Percentiles rank a stretch among this genome's conserved stretches.
phyloP scores from a whole-genome alignment of 441 rosid genomes.

The Gossypium davidsonii region DNA sequence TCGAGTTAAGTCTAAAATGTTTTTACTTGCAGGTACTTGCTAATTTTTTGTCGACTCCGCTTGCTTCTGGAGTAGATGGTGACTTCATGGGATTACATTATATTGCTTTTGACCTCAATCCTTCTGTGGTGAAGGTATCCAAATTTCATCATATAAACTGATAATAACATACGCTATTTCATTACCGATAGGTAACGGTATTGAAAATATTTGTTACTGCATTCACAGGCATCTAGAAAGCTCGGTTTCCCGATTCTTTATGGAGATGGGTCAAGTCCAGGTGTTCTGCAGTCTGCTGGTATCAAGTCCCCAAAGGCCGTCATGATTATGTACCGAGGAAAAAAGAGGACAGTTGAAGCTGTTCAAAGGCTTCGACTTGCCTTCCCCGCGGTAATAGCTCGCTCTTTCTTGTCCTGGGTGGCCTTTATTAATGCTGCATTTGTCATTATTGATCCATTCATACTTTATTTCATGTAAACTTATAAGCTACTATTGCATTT shows the following conservation, averaged over 20 bases:
- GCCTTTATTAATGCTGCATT: not conserved
- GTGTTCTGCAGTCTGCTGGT: slow-evolving; percentile 81
- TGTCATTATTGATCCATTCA: too few relatives aligned
- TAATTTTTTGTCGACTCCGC: slow-evolving; percentile 78
- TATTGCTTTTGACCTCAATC: slow-evolving; percentile 88
- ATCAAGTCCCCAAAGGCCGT: slow-evolving; percentile 84
- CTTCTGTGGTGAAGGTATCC: slow-evolving; percentile 78
- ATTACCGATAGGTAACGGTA: not conserved
- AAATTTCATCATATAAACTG: not conserved
- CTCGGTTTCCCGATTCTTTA: slow-evolving; percentile 83
- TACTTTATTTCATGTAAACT: too few relatives aligned
- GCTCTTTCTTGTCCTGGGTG: slow-evolving; percentile 11
- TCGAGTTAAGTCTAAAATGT: slow-evolving; percentile 10
- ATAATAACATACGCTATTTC: not conserved
- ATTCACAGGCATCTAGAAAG: slow-evolving; percentile 61
- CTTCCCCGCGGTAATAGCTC: slow-evolving; percentile 55
- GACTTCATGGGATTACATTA: slow-evolving; percentile 66
- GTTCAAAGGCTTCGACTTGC: slow-evolving; percentile 85
- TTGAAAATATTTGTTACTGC: not conserved
- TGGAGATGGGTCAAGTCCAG: slow-evolving; percentile 86
- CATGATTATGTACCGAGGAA: slow-evolving; percentile 83
- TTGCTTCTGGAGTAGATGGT: slow-evolving; percentile 62
- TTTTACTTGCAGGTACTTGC: slow-evolving; percentile 64
- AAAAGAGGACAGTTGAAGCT: slow-evolving; percentile 70
- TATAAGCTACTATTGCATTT: not conserved